phyloP scores from a whole-genome alignment of 2,329 filamentous ascomycete species.

The Fusarium miscanthi region DNA sequence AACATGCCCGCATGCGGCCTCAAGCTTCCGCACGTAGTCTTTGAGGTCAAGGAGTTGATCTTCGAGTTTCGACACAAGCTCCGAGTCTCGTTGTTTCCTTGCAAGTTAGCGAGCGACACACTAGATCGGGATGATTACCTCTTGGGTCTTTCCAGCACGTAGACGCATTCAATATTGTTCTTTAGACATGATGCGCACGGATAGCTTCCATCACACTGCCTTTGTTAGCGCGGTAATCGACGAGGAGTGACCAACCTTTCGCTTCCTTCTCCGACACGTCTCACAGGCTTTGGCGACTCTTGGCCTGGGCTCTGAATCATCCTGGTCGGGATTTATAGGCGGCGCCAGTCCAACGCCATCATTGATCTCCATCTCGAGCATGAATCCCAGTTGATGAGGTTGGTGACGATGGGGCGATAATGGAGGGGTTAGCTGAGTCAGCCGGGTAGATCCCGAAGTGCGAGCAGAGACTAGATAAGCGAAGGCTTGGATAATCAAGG shows the following conservation, averaged over 20 bases:
- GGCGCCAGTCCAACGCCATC: background rate
- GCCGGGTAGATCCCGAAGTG: no score
- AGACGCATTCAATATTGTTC: background rate
- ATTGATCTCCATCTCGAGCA: background rate
- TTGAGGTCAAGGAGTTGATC: background rate
- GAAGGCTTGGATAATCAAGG: no score
- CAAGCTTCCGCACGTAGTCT: background rate
- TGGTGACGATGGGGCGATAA: no score
- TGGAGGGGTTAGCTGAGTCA: no score
- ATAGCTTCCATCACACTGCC: background rate
- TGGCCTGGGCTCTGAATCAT: background rate
- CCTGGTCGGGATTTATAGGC: background rate
- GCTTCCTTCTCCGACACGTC: background rate
- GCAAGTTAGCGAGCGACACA: background rate
- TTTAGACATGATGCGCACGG: background rate
- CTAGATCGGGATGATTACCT: background rate
- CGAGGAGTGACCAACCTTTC: background rate
- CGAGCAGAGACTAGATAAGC: no score
- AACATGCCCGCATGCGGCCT: background rate
- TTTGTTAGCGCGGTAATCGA: background rate
- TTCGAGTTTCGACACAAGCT: background rate
- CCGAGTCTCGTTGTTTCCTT: background rate
- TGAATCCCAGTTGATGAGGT: no score
- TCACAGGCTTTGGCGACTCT: background rate
- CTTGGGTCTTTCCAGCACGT: background rate